Evolutionary conservation across 1,284 basidiomycete genomes (phyloP), one percentile per base, ranked within the genome.

Genomic region (Fomitiporia mediterranea): DNA sequence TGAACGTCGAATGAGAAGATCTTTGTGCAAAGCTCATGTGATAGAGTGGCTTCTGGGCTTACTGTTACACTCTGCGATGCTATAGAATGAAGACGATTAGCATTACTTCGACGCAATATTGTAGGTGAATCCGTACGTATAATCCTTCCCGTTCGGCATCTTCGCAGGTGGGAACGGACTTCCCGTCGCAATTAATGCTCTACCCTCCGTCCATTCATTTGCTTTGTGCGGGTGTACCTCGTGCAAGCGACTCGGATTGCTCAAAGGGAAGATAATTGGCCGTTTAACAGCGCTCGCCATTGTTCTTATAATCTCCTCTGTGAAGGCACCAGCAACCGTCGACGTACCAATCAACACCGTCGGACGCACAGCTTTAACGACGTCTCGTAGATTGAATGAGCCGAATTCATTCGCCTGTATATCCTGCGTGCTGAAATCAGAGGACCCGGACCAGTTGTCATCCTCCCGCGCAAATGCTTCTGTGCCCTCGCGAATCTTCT

Each of bases 311-410:
- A 94, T 75, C 52, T 86, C 82, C 70, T 93, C 84, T 32, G 80
- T 86, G 70, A 94, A 96, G n/a, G 86, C 89, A 1, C 89, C 87
- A 17, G 78, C 76, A 38, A 81, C 76, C 0, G 92, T 94, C 55
- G 87, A 91, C 58, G 87, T 89, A 37, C 92, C 93, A 61, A 93
- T 89, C 40, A 93, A 67, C 15, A 91, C 79, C 0, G 89, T 93
- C 39, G 83, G 83, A 57, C 77, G 78, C 39, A 86, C 79, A 59
- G 76, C 74, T 70, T 80, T 79, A 57, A 93, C 81, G 2, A 89
- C 85, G 39, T 91, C 85, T 50, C 86, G 66, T 53, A 92, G 69
- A 9, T 67, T 67, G 47, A 83, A 72, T 58, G 79, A 77, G 3
- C 75, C 76, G 0, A 68, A 63, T 8, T 69, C 71, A 50, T 78